These are phyloP conservation scores for Lipomyces japonicus DNA, from an alignment of 805 yeast species.

Conservation along the genomic window DNA sequence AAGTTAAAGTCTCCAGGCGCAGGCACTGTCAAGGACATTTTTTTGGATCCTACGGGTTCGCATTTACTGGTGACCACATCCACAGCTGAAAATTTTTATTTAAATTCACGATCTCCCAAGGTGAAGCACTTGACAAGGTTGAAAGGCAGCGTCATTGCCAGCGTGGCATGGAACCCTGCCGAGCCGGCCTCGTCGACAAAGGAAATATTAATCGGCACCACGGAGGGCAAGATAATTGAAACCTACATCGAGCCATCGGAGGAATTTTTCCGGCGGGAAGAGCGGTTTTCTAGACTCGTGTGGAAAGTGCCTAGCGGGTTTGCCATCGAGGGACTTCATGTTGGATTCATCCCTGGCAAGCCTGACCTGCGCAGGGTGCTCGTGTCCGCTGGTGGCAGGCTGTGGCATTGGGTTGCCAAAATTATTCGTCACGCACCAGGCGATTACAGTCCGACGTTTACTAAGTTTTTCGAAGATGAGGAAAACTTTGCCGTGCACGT, in stretches of 20 bases:
- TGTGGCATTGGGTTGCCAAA: slow-evolving; percentile 27
- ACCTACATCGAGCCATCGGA: slow-evolving; percentile 45
- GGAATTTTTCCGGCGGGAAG: slow-evolving; percentile 45
- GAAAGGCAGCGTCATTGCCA: slow-evolving; percentile 44
- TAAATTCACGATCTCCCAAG: slow-evolving; percentile 43
- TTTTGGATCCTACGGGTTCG: slow-evolving; percentile 50
- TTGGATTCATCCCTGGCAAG: slow-evolving; percentile 26
- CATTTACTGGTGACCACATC: slow-evolving; percentile 51
- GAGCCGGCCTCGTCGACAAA: slow-evolving; percentile 43
- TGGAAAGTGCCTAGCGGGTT: slow-evolving; percentile 39
- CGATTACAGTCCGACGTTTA: slow-evolving; percentile 32
- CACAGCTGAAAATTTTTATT: slow-evolving; percentile 47
- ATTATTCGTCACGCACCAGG: slow-evolving; percentile 26
- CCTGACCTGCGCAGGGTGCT: slow-evolving; percentile 26
- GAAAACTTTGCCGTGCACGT: slow-evolving; percentile 24
- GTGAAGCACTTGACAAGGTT: slow-evolving; percentile 47
- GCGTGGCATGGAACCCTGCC: slow-evolving; percentile 45
- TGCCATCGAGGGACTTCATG: slow-evolving; percentile 30
- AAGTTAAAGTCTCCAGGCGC: slow-evolving; percentile 31
- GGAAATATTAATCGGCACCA: slow-evolving; percentile 48
- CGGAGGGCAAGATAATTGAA: slow-evolving; percentile 49
- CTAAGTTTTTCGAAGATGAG: slow-evolving; percentile 33
- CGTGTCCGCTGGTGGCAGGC: slow-evolving; percentile 20
- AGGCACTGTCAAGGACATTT: slow-evolving; percentile 40
- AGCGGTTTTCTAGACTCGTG: slow-evolving; percentile 41